Evolutionary conservation across 352 stramenopile genomes (phyloP), one percentile per base, ranked within the genome.

Genomic region (Pythium plurisporium): DNA sequence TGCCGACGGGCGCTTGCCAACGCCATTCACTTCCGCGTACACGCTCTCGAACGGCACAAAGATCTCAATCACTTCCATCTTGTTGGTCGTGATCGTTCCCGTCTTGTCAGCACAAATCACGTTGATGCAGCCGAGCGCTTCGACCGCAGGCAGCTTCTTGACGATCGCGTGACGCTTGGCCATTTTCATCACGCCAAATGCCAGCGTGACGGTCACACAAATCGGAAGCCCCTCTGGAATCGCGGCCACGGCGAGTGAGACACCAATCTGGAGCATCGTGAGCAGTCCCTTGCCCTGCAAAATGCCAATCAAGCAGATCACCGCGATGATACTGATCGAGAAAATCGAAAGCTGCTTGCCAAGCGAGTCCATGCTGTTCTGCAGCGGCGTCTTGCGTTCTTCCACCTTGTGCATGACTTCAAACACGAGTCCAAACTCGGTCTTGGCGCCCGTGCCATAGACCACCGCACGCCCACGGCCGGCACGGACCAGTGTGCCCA

Each of bases 401-500:
- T 98, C 93, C 9, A 99, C 88, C 17, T 89, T 86, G 49, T 94
- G 80, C 61, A 99, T 87, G 47, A 98, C 92, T 38, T 96, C 76
- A 63, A 98, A 97, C 6, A 98, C 94, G 41, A 93, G 87, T 6
- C 96, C 96, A 69, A 99, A 98, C 74, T 99, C 96, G 8, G 96
- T 99, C 29, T 77, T 67, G 22, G 86, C 72, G 25, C 96, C 97
- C n/a, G 95, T 98, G 15, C 88, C 85, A 44, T 97, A 80, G 14
- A 99, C 96, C 1, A 99, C 69, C 10, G 92, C 96, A 53, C 87
- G 79, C n/a, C 86, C 96, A 22, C 91, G 79, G 5, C 97, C 97
- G 15, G 74, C 76, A 30, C 88, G 94, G 25, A 99, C 90, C 17
- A 99, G 77, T 20, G 96, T 99, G 26, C 96, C 96, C 82, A 97